Evolutionary conservation across 768 basidiomycete species (phyloP).

Genomic region (Pholiota molesta): DNA sequence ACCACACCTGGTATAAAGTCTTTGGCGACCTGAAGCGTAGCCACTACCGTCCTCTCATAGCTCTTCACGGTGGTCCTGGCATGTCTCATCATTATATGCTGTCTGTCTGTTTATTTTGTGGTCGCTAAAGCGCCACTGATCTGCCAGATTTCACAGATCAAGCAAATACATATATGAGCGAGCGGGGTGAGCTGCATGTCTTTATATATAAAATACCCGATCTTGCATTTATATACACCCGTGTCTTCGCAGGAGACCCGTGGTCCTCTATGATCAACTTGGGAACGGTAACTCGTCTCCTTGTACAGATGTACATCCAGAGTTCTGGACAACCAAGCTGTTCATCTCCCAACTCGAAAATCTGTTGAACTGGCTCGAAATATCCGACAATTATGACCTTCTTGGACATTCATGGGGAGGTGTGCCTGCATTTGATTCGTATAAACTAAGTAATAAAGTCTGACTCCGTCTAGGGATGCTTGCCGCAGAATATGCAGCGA

Average conservation of each 20-base stretch:
- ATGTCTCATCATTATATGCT: conserved; percentile 42
- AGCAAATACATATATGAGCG: background rate
- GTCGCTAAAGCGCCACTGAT: background rate
- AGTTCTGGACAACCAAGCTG: conserved; percentile 54
- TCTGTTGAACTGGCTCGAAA: conserved; percentile 45
- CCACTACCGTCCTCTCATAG: conserved; percentile 41
- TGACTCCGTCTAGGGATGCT: conserved; percentile 45
- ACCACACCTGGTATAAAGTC: conserved; percentile 52
- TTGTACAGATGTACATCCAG: conserved; percentile 41
- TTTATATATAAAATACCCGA: background rate
- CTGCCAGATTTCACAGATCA: background rate
- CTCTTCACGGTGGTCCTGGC: conserved; percentile 60
- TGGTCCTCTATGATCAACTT: conserved; percentile 60
- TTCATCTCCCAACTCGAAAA: conserved; percentile 54
- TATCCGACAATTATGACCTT: conserved; percentile 44
- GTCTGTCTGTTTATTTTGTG: conserved; percentile 35
- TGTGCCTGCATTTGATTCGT: background rate
- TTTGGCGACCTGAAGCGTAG: conserved; percentile 40
- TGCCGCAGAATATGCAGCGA: conserved; percentile 34
- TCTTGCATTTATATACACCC: too few species aligned
- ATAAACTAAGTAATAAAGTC: too few species aligned
- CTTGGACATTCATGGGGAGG: conserved; percentile 50
- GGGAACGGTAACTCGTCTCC: conserved; percentile 58
- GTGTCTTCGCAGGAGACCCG: conserved; percentile 36
- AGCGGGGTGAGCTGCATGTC: background rate